Evolutionary conservation across 257 asterid genomes (phyloP).

Genomic region (Gentiana straminea): DNA sequence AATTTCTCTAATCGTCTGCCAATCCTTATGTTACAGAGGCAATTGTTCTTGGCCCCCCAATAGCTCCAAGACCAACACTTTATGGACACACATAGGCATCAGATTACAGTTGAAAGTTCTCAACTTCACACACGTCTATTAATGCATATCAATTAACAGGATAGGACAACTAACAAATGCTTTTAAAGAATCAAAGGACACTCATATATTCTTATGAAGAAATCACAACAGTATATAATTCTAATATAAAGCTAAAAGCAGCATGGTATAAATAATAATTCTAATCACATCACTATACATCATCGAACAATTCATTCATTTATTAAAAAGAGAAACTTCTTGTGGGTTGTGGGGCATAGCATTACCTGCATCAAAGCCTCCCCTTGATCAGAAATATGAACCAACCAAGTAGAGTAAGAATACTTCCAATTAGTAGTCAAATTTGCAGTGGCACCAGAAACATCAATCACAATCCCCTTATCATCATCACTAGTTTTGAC

Average conservation of each 20-base stretch:
- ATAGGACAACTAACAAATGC: too few species aligned
- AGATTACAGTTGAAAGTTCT: too few species aligned
- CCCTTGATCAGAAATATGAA: constrained; percentile 67
- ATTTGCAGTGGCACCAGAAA: constrained; percentile 77
- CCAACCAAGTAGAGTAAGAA: constrained; percentile 49
- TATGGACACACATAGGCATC: too few species aligned
- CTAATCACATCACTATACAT: not conserved
- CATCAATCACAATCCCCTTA: constrained; percentile 47
- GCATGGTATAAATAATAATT: not conserved
- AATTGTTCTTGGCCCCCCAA: too few species aligned
- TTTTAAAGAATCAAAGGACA: not conserved
- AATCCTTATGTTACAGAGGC: too few species aligned
- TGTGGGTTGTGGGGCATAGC: not conserved
- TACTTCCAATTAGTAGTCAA: constrained; percentile 75
- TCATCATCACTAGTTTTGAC: constrained; percentile 58
- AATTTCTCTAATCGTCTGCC: too few species aligned
- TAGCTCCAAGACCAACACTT: too few species aligned
- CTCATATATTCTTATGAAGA: too few species aligned
- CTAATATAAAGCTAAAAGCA: too few species aligned
- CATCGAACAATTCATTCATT: not conserved
- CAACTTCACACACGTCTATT: too few species aligned
- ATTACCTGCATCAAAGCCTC: constrained; percentile 70
- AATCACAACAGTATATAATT: too few species aligned
- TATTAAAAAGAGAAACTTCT: not conserved
- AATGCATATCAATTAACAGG: too few species aligned